Percentiles rank a stretch among this genome's conserved stretches.
Evolutionary conservation across 495 filamentous ascomycete genomes (phyloP).

Genomic region (Xylaria bambusicola): DNA sequence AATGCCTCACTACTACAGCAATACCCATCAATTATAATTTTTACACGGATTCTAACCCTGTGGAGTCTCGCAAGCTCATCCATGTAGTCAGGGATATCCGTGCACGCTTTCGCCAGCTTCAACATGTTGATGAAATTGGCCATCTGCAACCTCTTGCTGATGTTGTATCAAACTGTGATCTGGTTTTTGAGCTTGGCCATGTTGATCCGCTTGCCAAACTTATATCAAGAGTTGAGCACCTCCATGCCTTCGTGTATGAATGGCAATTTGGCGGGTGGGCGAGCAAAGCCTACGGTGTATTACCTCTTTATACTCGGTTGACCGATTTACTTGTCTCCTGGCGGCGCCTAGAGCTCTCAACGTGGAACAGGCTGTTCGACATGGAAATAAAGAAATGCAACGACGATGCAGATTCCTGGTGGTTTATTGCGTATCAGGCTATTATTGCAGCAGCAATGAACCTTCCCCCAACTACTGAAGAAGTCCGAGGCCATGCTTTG

Average conservation of each 20-base stretch:
- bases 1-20: slow-evolving; percentile 49
- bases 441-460: slow-evolving; percentile 74
- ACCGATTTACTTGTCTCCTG: slow-evolving; percentile 78
- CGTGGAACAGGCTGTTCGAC: slow-evolving; percentile 90
- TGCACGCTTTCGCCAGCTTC: slow-evolving; percentile 68
- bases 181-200: slow-evolving; percentile 71
- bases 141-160: slow-evolving; percentile 67
- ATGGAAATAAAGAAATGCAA: slow-evolving; percentile 73
- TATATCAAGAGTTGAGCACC: slow-evolving; percentile 78
- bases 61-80: slow-evolving; percentile 71
- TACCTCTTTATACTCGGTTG: slow-evolving; percentile 68
- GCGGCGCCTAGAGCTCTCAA: slow-evolving; percentile 86
- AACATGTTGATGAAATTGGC: slow-evolving; percentile 57
- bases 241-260: slow-evolving; percentile 80
- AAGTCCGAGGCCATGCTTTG: slow-evolving; percentile 63
- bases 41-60: slow-evolving; percentile 77
- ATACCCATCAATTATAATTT: slow-evolving; percentile 69
- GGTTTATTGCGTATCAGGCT: slow-evolving; percentile 92
- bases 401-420: slow-evolving; percentile 83
- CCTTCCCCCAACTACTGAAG: slow-evolving; percentile 54
- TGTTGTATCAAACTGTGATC: slow-evolving; percentile 70
- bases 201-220: slow-evolving; percentile 84
- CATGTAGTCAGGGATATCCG: slow-evolving; percentile 64
- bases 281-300: slow-evolving; percentile 72
- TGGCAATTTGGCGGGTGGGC: slow-evolving; percentile 85